These are phyloP conservation scores for Raffaelea ambrosiae DNA, from an alignment of 2,329 filamentous ascomycete genomes.

Conservation along the genomic window DNA sequence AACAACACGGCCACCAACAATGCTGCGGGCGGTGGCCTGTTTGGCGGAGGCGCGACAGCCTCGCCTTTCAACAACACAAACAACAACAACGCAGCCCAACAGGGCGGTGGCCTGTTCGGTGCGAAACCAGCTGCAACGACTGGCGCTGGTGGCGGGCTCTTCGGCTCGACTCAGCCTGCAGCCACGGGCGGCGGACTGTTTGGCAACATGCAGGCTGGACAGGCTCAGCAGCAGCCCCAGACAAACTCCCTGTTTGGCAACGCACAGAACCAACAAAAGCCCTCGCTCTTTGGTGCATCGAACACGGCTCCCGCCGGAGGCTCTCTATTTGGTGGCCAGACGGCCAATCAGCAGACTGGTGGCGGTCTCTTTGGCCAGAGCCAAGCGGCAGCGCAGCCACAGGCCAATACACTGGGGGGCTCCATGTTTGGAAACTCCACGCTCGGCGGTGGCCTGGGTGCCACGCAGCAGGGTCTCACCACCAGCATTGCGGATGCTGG, in stretches of 20 bases:
- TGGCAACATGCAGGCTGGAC: conserved; percentile 27
- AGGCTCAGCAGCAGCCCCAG: conserved; percentile 27
- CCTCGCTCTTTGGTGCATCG: conserved; percentile 43
- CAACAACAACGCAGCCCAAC: conserved; percentile 1
- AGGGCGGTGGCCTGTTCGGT: conserved; percentile 28
- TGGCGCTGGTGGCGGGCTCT: conserved; percentile 35
- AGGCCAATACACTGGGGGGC: conserved; percentile 33
- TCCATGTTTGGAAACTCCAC: conserved; percentile 54
- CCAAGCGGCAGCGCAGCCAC: conserved; percentile 40
- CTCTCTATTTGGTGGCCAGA: conserved; percentile 47
- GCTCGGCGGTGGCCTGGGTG: conserved; percentile 28
- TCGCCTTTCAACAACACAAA: conserved; percentile 5
- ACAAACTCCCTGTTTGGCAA: conserved; percentile 34
- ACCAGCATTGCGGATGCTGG: conserved; percentile 76
- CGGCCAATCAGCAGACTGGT: conserved; percentile 24
- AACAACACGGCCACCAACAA: conserved; percentile 1
- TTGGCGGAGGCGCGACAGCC: conserved; percentile 20
- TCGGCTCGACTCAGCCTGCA: conserved; percentile 29
- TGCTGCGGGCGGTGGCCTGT: conserved; percentile 23
- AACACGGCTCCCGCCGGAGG: conserved; percentile 31
- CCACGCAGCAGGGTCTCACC: conserved; percentile 57
- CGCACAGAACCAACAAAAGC: conserved; percentile 43
- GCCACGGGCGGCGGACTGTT: conserved; percentile 42
- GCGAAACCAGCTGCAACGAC: conserved; percentile 27
- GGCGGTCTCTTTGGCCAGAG: conserved; percentile 37